A percentile compares a stretch with the other conserved stretches of the same genome.
phyloP scores from a whole-genome alignment of 352 stramenopile genomes.

The Phytophthora hibernalis region DNA sequence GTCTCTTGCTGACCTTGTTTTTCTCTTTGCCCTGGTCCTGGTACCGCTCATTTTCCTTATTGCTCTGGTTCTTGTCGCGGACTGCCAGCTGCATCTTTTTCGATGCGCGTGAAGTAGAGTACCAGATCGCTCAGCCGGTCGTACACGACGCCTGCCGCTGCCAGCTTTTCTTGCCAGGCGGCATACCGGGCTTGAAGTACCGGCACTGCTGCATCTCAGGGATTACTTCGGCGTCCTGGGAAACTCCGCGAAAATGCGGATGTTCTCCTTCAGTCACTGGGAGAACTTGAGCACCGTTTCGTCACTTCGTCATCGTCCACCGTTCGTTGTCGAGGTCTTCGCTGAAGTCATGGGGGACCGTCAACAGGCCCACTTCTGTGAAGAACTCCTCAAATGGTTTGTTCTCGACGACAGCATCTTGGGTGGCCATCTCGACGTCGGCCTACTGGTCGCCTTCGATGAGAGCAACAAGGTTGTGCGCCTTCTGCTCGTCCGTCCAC shows the following conservation, averaged over 20 bases:
- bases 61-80: background rate
- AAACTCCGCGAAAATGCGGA: slow-evolving; percentile 16
- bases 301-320: slow-evolving; percentile 7
- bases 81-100: background rate
- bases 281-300: slow-evolving; percentile 3
- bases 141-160: background rate
- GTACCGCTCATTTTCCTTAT: background rate
- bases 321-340: slow-evolving; percentile 12
- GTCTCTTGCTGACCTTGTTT: background rate
- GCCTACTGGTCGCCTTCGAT: too few species aligned
- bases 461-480: too few species aligned
- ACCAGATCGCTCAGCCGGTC: background rate
- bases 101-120: background rate
- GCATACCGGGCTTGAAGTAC: slow-evolving; percentile 13
- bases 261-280: background rate
- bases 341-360: slow-evolving; percentile 4
- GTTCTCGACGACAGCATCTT: too few species aligned
- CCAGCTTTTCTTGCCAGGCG: slow-evolving; percentile 10
- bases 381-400: too few species aligned
- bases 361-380: too few species aligned
- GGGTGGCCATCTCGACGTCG: too few species aligned
- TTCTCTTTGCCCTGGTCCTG: background rate
- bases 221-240: slow-evolving; percentile 1
- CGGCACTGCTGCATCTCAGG: slow-evolving; percentile 10
- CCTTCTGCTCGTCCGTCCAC: too few species aligned